A percentile compares a stretch with the other conserved stretches of the same genome.
Conservation (phyloP, 2,329 filamentous ascomycete species). For the Fusarium concolor region DNA sequence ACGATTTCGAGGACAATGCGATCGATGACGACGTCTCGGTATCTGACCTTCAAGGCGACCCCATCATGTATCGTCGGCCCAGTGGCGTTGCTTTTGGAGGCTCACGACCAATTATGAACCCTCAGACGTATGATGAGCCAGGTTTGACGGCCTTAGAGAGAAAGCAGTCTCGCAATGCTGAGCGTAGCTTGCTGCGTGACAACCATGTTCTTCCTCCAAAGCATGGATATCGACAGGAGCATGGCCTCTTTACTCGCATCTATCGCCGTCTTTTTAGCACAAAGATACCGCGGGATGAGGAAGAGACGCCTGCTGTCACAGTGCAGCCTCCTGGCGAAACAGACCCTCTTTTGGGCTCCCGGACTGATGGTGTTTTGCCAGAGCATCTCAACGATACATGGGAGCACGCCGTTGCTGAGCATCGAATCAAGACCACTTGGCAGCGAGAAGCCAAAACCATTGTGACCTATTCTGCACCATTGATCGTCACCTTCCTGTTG, state of each 20-base stretch:
- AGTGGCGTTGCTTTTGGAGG: slow-evolving; percentile 80
- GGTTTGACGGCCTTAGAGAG: slow-evolving; percentile 66
- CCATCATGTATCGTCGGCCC: slow-evolving; percentile 77
- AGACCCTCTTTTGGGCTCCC: slow-evolving; percentile 54
- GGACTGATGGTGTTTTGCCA: slow-evolving; percentile 57
- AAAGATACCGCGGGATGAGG: slow-evolving; percentile 54
- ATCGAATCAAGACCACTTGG: slow-evolving; percentile 90
- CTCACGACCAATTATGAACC: slow-evolving; percentile 75
- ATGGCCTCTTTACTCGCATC: slow-evolving; percentile 53
- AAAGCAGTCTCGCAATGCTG: slow-evolving; percentile 67
- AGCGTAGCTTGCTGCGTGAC: slow-evolving; percentile 71
- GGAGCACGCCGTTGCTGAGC: slow-evolving; percentile 85
- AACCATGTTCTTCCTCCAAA: slow-evolving; percentile 75
- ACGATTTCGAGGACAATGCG: slow-evolving; percentile 57
- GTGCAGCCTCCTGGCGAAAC: slow-evolving; percentile 56
- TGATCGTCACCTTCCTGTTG: slow-evolving; percentile 78
- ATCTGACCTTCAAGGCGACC: slow-evolving; percentile 55
- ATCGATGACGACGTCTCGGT: slow-evolving; percentile 49
- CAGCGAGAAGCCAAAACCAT: slow-evolving; percentile 88
- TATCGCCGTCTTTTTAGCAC: slow-evolving; percentile 68
- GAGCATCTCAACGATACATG: slow-evolving; percentile 78
- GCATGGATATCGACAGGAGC: slow-evolving; percentile 53
- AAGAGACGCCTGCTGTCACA: slow-evolving; percentile 53
- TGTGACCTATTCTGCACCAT: slow-evolving; percentile 74
- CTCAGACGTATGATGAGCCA: slow-evolving; percentile 60